Percentiles rank a stretch among this genome's conserved stretches.
phyloP scores from a whole-genome alignment of 176 grass and related monocot species.

The Oryza glaberrima region DNA sequence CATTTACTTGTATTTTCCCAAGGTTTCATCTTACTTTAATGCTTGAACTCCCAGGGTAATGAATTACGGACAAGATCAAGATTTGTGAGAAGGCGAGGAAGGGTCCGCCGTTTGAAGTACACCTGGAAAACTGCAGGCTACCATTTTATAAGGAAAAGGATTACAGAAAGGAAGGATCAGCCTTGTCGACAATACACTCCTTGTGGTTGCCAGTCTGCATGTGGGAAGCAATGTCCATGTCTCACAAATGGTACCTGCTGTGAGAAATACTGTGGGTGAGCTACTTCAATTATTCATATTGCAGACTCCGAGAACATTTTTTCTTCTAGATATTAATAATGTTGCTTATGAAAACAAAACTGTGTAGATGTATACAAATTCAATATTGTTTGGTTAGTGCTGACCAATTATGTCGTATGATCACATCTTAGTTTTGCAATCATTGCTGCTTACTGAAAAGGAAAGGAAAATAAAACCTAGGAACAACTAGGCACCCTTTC shows the following conservation, averaged over 20 bases:
- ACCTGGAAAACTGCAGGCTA: slow-evolving; percentile 96
- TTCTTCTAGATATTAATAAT: not conserved
- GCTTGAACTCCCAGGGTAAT: slow-evolving; percentile 56
- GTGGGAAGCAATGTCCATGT: slow-evolving; percentile 91
- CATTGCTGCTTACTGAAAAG: not conserved
- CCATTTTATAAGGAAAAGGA: slow-evolving; percentile 94
- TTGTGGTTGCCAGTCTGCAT: slow-evolving; percentile 92
- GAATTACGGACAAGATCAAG: slow-evolving; percentile 78
- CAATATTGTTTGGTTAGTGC: not conserved
- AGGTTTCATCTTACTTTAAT: slow-evolving; percentile 37
- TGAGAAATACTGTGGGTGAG: slow-evolving; percentile 95
- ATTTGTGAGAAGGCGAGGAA: slow-evolving; percentile 83
- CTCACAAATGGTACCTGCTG: slow-evolving; percentile 91
- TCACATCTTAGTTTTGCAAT: not conserved
- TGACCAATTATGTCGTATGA: not conserved
- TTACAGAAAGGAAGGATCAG: slow-evolving; percentile 93
- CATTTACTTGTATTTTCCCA: slow-evolving; percentile 14
- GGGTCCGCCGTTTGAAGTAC: slow-evolving; percentile 88
- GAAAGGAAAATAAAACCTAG: not conserved
- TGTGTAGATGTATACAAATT: not conserved
- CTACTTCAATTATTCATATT: slow-evolving; percentile 34
- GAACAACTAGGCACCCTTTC: not conserved
- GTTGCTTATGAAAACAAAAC: slow-evolving; percentile 10
- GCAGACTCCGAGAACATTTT: not conserved
- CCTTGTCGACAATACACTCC: slow-evolving; percentile 91